Base-by-base conservation (phyloP, 345 rosid genomes). In the Brassica incana region DNA sequence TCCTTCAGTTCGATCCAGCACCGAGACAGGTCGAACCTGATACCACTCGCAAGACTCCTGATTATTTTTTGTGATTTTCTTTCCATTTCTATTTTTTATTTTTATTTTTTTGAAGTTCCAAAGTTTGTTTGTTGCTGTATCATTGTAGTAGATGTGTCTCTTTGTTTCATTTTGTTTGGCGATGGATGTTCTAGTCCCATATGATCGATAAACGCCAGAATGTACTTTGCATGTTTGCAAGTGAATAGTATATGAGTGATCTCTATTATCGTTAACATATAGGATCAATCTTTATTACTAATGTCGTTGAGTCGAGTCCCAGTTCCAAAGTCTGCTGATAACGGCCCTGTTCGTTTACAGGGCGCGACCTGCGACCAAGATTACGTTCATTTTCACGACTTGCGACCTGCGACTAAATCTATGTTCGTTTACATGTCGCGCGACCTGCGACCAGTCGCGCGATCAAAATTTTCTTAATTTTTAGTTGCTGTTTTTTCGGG, bases 1-100 rank as follows among this genome's bases (percentile, higher is more conserved):
- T 82, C 56, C 76, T 82, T 14, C 84, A 82, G 61, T 82, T 82
- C 27, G 84, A 82, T 73, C 84, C 84, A 64, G 84, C 84, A 50
- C 84, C 82, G 14, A 74, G 84, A 60, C 82, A 78, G 69, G 82
- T 77, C 67, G 84, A 82, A 74, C 84, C 84, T 0, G 84, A 82
- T 68, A 40, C 82, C 73, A 78, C 80, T 2, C 85, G 85, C 69
- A 78, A 75, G 73, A 82, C 85, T 3, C 85, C 85, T 63, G 85
- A 82, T 78, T 82, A 82, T 78, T 82, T 82, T 68, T 77, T 82
- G 81, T 82, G 82, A 82, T 72, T 76, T 65, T 50, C 71, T 40
- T 38, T 10, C 72, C 72, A 71, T 72, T 70, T 69, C 72, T 0
- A 32, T 12, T 30, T 30, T 43, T 73, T 43, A 29, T 25, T 5